A percentile compares a stretch with the other conserved stretches of the same genome.
Conservation (phyloP, 2,329 filamentous ascomycete genomes). For the Claviceps lovelessii region DNA sequence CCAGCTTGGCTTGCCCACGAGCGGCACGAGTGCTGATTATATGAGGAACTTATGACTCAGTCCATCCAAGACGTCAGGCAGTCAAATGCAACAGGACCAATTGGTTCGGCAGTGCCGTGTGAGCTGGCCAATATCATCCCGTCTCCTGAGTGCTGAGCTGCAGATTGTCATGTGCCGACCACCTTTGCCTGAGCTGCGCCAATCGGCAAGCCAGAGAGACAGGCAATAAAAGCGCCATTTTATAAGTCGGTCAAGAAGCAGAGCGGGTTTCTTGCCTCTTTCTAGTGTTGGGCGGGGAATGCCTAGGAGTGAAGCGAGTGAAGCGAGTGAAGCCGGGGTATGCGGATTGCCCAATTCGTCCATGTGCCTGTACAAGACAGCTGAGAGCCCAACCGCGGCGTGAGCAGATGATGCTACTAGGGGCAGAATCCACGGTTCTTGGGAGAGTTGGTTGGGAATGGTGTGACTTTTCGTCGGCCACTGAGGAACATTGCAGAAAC, state of each 20-base stretch:
- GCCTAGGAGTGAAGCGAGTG: neutral
- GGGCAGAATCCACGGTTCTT: too few relatives aligned
- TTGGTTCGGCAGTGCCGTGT: neutral
- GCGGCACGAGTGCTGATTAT: neutral
- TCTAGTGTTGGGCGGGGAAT: neutral
- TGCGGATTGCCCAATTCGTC: neutral
- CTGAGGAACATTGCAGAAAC: too few relatives aligned
- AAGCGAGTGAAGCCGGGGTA: neutral
- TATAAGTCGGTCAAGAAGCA: neutral
- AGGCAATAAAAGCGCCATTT: neutral
- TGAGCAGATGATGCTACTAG: too few relatives aligned
- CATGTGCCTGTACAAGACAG: neutral
- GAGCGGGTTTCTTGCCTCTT: neutral
- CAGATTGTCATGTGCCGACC: neutral
- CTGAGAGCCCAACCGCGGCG: neutral
- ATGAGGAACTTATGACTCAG: neutral
- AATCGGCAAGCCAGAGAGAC: neutral
- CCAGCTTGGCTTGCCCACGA: neutral
- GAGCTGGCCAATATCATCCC: neutral
- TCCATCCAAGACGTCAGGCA: neutral
- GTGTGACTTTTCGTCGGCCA: too few relatives aligned
- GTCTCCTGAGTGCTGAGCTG: neutral
- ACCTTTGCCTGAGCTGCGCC: neutral
- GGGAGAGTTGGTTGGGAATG: too few relatives aligned
- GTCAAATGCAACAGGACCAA: neutral